Base-by-base conservation (phyloP, 495 filamentous ascomycete species). In the Penicillium alfredii region DNA sequence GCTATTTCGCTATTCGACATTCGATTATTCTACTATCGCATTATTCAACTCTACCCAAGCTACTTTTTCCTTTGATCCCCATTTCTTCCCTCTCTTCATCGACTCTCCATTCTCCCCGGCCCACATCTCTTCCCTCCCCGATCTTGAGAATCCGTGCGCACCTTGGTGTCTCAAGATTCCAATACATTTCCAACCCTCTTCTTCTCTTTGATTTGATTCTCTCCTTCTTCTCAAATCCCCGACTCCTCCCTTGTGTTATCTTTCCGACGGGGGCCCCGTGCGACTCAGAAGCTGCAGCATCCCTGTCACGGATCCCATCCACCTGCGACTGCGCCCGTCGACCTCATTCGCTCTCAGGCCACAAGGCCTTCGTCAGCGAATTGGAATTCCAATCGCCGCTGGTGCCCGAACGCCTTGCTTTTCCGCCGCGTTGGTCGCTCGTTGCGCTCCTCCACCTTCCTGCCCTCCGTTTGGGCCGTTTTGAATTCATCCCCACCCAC, bases 401-500 rank as follows among this genome's bases (percentile, higher is more conserved):
- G 53, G 42, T 67, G 61, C 61, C 61, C 61, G 59, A 64, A 61
- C 56, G 46, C 49, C 61, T 61, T 58, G 60, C 56, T 61, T 59
- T 63, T 30, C 43, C 44, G 46, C 51, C 49, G 50, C 38, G 51
- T 51, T 53, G 51, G 47, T 56, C 48, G 44, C 36, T 30, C 54
- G 36, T 51, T 36, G 30, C n/a, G n/a, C 35, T 47, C 36, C 30
- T 40, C 35, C 23, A 30, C 40, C 33, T 44, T 47, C 21, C 36
- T 30, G 40, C 26, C 38, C 33, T 47, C 45, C 49, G 51, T 48
- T 56, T 49, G 42, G 42, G 38, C 33, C 42, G 39, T 42, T 51
- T 47, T 27, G 26, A 44, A 38, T 43, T 41, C 52, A 56, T 56
- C 52, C 52, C 52, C 52, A 56, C 52, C 49, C 52, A 48, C 52